Percentiles rank a stretch among this genome's conserved stretches.
These are phyloP conservation scores for Scheffersomyces ergatensis DNA, from an alignment of 805 yeast species.

Conservation along the genomic window DNA sequence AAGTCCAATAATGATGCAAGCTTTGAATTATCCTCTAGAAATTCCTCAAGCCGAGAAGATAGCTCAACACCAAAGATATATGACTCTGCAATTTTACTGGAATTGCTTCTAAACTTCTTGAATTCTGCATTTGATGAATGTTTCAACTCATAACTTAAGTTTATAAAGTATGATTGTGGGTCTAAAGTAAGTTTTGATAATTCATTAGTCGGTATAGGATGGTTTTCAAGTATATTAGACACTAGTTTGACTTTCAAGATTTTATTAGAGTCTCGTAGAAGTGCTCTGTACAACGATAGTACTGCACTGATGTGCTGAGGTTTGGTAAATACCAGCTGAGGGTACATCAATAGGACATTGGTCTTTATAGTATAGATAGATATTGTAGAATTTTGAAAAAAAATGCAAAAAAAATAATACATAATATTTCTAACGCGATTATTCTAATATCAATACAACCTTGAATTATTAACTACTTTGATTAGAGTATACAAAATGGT, in stretches of 20 bases:
- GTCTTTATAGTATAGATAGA: too few species aligned
- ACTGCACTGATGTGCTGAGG: conserved; percentile 3
- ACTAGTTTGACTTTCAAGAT: neutral
- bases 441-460: too few species aligned
- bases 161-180: too few species aligned
- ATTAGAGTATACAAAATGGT: neutral
- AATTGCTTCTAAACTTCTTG: neutral
- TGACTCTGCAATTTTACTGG: neutral
- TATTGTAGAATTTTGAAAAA: neutral
- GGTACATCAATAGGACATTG: neutral
- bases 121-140: neutral
- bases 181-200: too few species aligned
- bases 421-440: too few species aligned
- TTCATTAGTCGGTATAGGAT: too few species aligned
- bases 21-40: neutral
- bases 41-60: neutral
- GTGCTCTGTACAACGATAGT: conserved; percentile 9
- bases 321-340: neutral
- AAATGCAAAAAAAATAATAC: too few species aligned
- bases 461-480: too few species aligned
- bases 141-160: conserved; percentile 1
- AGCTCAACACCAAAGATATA: neutral
- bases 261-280: conserved; percentile 6
- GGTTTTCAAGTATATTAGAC: too few species aligned
- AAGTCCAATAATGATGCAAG: neutral